These are phyloP conservation scores for Fusarium sp. DNA, from an alignment of 2,329 filamentous ascomycete genomes.

Conservation along the genomic window DNA sequence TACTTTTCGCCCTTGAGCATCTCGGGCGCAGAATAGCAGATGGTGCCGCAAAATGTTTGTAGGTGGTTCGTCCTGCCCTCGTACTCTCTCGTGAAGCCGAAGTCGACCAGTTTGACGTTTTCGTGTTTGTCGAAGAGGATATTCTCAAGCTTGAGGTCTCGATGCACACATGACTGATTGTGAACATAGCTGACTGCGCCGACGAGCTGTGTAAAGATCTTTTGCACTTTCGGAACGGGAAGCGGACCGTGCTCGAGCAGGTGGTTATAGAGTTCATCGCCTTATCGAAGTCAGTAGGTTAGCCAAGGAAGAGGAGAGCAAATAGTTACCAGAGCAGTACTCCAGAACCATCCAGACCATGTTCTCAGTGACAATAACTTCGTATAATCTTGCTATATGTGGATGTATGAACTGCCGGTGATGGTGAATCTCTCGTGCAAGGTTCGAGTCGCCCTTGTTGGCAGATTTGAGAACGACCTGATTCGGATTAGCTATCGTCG, in stretches of 20 bases:
- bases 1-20: slow-evolving; percentile 99
- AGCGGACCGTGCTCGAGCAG: slow-evolving; percentile 87
- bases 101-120: slow-evolving; percentile 97
- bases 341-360: slow-evolving; percentile 97
- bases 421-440: slow-evolving; percentile 97
- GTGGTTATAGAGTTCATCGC: slow-evolving; percentile 97
- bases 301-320: not conserved
- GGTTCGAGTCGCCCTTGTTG: slow-evolving; percentile 93
- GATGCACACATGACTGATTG: slow-evolving; percentile 92
- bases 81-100: slow-evolving; percentile 97
- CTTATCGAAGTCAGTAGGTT: slow-evolving; percentile 61
- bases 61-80: slow-evolving; percentile 93
- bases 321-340: slow-evolving; percentile 82
- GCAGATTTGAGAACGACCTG: slow-evolving; percentile 98
- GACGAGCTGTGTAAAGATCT: slow-evolving; percentile 94
- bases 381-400: slow-evolving; percentile 95
- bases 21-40: slow-evolving; percentile 97
- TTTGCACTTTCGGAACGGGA: slow-evolving; percentile 86
- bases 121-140: slow-evolving; percentile 96
- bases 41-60: slow-evolving; percentile 96
- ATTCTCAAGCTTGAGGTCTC: slow-evolving; percentile 90
- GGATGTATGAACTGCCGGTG: slow-evolving; percentile 98
- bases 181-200: slow-evolving; percentile 96
- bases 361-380: slow-evolving; percentile 95
- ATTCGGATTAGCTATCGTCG: slow-evolving; percentile 1